These are phyloP conservation scores for Mortierella sp. DNA, from an alignment of 371 early-diverging fungal species.

Conservation along the genomic window DNA sequence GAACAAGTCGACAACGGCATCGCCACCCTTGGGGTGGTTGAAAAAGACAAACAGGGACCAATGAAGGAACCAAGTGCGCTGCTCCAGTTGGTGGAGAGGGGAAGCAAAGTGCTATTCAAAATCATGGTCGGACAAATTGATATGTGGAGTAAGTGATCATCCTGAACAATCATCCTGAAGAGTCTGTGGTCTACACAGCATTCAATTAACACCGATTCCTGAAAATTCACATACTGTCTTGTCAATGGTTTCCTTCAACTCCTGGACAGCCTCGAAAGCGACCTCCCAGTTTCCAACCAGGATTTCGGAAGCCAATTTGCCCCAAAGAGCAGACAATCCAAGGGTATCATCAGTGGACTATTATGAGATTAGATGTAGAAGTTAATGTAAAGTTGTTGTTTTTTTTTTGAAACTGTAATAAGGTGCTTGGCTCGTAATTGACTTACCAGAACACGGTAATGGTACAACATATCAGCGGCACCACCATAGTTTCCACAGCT, in stretches of 20 bases:
- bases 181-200: neutral
- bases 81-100: conserved; percentile 90
- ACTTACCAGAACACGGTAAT: conserved; percentile 88
- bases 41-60: conserved; percentile 98
- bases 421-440: neutral
- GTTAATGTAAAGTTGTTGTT: neutral
- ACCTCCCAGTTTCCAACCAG: conserved; percentile 93
- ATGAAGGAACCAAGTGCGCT: conserved; percentile 94
- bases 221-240: conserved; percentile 61
- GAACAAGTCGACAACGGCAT: conserved; percentile 93
- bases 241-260: conserved; percentile 89
- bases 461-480: conserved; percentile 93
- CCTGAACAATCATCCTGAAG: neutral
- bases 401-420: neutral
- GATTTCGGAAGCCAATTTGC: conserved; percentile 96
- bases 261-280: conserved; percentile 89
- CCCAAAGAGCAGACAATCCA: conserved; percentile 92
- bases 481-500: conserved; percentile 93
- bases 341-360: conserved; percentile 89
- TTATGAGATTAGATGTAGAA: neutral
- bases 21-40: conserved; percentile 96
- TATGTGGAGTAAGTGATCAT: neutral
- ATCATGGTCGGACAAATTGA: neutral
- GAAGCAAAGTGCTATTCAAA: conserved; percentile 67
- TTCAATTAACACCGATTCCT: neutral